phyloP scores from a whole-genome alignment of 257 asterid genomes.

The Schizonepeta tenuifolia region DNA sequence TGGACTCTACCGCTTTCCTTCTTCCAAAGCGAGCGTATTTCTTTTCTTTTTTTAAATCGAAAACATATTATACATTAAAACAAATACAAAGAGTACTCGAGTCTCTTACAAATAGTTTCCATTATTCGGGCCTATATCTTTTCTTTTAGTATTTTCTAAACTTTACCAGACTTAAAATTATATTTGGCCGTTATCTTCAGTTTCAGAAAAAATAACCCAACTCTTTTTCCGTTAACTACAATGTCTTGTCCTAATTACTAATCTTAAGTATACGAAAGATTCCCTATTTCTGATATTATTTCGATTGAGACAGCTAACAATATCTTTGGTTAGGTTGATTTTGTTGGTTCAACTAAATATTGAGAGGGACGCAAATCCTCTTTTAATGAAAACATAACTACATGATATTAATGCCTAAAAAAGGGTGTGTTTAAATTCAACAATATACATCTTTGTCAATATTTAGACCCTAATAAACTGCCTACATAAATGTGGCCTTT shows the following conservation, averaged over 20 bases:
- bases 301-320: slow-evolving; percentile 17
- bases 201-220: background rate
- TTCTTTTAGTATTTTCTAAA: background rate
- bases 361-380: slow-evolving; percentile 9
- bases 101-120: no score
- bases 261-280: background rate
- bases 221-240: background rate
- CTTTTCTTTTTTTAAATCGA: background rate
- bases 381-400: background rate
- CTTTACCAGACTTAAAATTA: background rate
- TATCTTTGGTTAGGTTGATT: slow-evolving; percentile 20
- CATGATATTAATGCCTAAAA: background rate
- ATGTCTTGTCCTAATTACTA: background rate
- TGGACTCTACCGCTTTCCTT: background rate
- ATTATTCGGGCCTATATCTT: no score
- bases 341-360: slow-evolving; percentile 24
- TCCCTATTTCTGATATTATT: background rate
- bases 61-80: no score
- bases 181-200: background rate
- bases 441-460: background rate
- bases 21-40: background rate
- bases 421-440: background rate
- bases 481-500: background rate
- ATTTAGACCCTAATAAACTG: background rate
- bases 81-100: no score